Evolutionary conservation across 768 basidiomycete species (phyloP).

Genomic region (Boletales sp.): DNA sequence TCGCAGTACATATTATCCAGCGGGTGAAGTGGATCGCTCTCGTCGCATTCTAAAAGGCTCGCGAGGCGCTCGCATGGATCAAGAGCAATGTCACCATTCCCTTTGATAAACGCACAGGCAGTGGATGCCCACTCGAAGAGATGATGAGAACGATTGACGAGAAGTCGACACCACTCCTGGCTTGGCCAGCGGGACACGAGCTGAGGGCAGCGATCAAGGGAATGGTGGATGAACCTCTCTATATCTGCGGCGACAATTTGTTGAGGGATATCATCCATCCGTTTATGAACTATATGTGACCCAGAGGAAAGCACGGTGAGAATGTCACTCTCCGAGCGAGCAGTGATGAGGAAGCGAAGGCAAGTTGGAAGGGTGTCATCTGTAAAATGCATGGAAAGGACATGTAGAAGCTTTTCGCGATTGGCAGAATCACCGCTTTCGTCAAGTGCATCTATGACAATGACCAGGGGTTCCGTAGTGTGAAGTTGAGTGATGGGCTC

Average conservation of each 20-base stretch:
- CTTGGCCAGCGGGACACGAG: conserved; percentile 13
- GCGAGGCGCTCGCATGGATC: conserved; percentile 9
- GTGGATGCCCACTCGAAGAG: conserved; percentile 35
- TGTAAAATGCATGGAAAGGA: conserved; percentile 7
- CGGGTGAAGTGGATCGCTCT: conserved; percentile 5
- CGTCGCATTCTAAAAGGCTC: background rate
- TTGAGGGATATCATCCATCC: conserved; percentile 11
- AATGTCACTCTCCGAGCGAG: conserved; percentile 26
- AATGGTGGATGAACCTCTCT: conserved; percentile 8
- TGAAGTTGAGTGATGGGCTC: too few relatives aligned
- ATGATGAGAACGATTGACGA: conserved; percentile 24
- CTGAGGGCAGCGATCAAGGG: too few relatives aligned
- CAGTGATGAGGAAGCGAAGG: conserved; percentile 26
- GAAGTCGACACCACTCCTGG: conserved; percentile 15
- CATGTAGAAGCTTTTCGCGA: conserved; percentile 20
- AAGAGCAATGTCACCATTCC: conserved; percentile 14
- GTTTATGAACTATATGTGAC: conserved; percentile 9
- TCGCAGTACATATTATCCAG: too few relatives aligned
- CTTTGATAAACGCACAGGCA: conserved; percentile 25
- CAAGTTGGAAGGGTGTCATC: conserved; percentile 16
- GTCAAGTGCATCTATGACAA: conserved; percentile 36
- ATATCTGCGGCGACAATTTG: conserved; percentile 15
- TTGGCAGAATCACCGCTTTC: conserved; percentile 17
- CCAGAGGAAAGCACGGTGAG: conserved; percentile 4
- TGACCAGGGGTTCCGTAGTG: conserved; percentile 9